These are phyloP conservation scores for Lagerstroemia fauriei DNA, from an alignment of 441 rosid species.

Conservation along the genomic window DNA sequence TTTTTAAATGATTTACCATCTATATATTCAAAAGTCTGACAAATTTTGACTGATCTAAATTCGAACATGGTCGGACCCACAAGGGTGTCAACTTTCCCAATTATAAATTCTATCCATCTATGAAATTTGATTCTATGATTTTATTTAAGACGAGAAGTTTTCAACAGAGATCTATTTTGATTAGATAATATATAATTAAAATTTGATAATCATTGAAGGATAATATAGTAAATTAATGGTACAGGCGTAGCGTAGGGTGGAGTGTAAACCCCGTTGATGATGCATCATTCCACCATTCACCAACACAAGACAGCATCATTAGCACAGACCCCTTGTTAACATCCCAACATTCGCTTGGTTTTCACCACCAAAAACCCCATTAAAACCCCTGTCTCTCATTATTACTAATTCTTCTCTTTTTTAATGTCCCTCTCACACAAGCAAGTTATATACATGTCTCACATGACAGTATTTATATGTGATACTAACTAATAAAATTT, in stretches of 20 bases:
- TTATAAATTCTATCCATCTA: too few species aligned
- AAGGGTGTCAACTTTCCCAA: too few species aligned
- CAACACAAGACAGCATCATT: constrained; percentile 77
- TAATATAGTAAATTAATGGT: not conserved
- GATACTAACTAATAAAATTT: not conserved
- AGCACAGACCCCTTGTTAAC: constrained; percentile 52
- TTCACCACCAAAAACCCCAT: constrained; percentile 31
- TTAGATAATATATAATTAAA: not conserved
- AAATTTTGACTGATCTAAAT: too few species aligned
- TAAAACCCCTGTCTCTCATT: constrained; percentile 28
- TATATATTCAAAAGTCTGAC: too few species aligned
- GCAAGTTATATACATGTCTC: too few species aligned
- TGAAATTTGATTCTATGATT: too few species aligned
- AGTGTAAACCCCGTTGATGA: constrained; percentile 52
- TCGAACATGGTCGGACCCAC: too few species aligned
- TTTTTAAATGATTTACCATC: too few species aligned
- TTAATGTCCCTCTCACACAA: too few species aligned
- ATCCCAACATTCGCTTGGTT: constrained; percentile 36
- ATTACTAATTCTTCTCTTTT: constrained; percentile 31
- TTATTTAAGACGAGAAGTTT: too few species aligned
- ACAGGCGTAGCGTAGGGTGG: constrained; percentile 8
- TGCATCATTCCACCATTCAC: constrained; percentile 72
- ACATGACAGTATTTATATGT: constrained; percentile 5
- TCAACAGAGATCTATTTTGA: not conserved
- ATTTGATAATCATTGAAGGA: not conserved